A percentile compares a stretch with the other conserved stretches of the same genome.
These are phyloP conservation scores for Phytophthora niederhauseri DNA, from an alignment of 352 stramenopile species.

Conservation along the genomic window DNA sequence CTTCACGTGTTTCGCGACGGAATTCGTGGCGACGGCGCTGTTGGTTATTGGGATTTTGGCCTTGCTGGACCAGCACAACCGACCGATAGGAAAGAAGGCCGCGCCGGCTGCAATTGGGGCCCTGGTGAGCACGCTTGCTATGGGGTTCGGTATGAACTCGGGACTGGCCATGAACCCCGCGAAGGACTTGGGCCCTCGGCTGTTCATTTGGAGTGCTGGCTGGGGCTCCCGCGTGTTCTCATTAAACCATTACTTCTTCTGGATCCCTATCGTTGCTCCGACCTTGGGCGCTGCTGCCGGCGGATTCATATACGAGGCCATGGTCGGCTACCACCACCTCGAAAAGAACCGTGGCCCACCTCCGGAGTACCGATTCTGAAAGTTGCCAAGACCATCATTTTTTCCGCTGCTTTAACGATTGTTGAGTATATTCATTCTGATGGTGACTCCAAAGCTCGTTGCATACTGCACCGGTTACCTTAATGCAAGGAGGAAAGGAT, in stretches of 20 bases:
- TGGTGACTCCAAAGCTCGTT: too few relatives aligned
- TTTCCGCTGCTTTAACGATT: too few relatives aligned
- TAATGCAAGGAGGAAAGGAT: too few relatives aligned
- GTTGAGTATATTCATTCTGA: too few relatives aligned
- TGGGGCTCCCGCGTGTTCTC: slow-evolving; percentile 57
- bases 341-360: slow-evolving; percentile 40
- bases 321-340: slow-evolving; percentile 49
- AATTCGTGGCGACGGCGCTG: slow-evolving; percentile 41
- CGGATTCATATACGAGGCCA: slow-evolving; percentile 37
- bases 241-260: slow-evolving; percentile 55
- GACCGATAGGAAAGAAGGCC: neutral
- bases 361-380: slow-evolving; percentile 32
- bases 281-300: slow-evolving; percentile 40
- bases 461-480: too few relatives aligned
- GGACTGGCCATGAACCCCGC: slow-evolving; percentile 42
- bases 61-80: slow-evolving; percentile 31
- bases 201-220: slow-evolving; percentile 49
- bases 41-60: slow-evolving; percentile 37
- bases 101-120: slow-evolving; percentile 6
- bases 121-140: slow-evolving; percentile 5
- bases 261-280: slow-evolving; percentile 55
- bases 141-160: slow-evolving; percentile 8
- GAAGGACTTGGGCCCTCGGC: slow-evolving; percentile 43
- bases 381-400: too few relatives aligned
- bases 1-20: slow-evolving; percentile 41